These are phyloP conservation scores for Arachnopeziza araneosa DNA, from an alignment of 2,329 filamentous ascomycete species.

Conservation along the genomic window DNA sequence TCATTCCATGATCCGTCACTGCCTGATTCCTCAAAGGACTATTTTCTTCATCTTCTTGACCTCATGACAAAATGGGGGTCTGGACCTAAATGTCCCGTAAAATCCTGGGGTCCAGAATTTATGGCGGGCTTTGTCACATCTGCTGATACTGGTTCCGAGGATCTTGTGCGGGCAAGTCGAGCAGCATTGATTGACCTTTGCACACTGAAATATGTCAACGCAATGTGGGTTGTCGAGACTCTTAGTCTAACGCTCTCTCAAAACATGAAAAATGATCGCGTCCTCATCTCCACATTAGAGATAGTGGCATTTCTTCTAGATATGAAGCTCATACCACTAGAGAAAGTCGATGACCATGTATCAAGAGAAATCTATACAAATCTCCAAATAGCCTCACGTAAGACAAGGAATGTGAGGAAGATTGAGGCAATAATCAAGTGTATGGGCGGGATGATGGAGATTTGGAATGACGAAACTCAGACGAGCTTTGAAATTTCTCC, in stretches of 20 bases:
- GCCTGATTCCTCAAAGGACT: slow-evolving; percentile 2
- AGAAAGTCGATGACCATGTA: neutral
- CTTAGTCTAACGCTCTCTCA: slow-evolving; percentile 30
- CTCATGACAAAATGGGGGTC: neutral
- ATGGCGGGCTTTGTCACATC: slow-evolving; percentile 66
- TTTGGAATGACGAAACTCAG: neutral
- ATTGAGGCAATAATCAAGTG: slow-evolving; percentile 74
- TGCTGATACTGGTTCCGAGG: slow-evolving; percentile 72
- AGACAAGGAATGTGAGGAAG: slow-evolving; percentile 75
- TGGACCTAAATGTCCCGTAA: neutral
- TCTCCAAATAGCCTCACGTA: slow-evolving; percentile 44
- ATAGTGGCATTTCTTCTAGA: slow-evolving; percentile 73
- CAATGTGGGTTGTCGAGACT: slow-evolving; percentile 28
- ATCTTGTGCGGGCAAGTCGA: slow-evolving; percentile 64
- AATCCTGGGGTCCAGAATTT: slow-evolving; percentile 45
- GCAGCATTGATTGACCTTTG: slow-evolving; percentile 56
- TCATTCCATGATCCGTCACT: neutral
- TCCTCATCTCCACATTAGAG: slow-evolving; percentile 71
- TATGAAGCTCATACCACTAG: slow-evolving; percentile 28
- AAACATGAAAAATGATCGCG: slow-evolving; percentile 48
- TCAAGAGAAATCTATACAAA: neutral
- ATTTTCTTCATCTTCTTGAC: slow-evolving; percentile 2
- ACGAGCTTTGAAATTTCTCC: slow-evolving; percentile 36
- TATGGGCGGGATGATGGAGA: slow-evolving; percentile 63
- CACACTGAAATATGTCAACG: neutral